Percentiles rank a stretch among this genome's conserved stretches.
Conservation (phyloP, 2,329 filamentous ascomycete genomes). For the Parastagonospora avenae region DNA sequence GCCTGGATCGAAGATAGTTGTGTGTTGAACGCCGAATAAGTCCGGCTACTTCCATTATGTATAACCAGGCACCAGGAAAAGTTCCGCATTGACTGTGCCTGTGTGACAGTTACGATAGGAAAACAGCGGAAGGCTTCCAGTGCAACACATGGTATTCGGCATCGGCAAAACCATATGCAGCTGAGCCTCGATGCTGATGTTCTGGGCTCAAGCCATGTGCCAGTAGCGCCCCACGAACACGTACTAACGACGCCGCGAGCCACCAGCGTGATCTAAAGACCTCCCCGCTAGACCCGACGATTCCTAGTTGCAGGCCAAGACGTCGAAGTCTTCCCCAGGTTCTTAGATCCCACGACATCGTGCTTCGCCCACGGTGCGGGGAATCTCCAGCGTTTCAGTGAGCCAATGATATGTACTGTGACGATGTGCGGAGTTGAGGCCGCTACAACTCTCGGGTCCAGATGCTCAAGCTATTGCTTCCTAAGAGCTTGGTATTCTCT, state of each 20-base stretch:
- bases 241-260: constrained; percentile 10
- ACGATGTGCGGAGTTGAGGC: constrained; percentile 4
- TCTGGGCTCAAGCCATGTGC: constrained; percentile 17
- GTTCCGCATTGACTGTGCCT: too few species aligned
- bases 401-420: not conserved
- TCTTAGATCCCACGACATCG: not conserved
- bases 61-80: too few species aligned
- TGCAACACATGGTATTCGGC: not conserved
- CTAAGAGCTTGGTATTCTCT: not conserved
- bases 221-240: constrained; percentile 4
- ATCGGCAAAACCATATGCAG: constrained; percentile 2
- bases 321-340: constrained; percentile 1
- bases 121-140: not conserved
- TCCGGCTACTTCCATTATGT: too few species aligned
- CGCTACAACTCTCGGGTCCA: constrained; percentile 6
- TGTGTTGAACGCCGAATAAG: too few species aligned
- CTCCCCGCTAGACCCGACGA: not conserved
- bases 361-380: constrained; percentile 6
- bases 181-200: not conserved
- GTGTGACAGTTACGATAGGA: too few species aligned
- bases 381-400: constrained; percentile 1
- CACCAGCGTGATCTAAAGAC: constrained; percentile 1
- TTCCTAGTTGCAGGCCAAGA: not conserved
- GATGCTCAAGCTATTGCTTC: constrained; percentile 1
- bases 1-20: too few species aligned